Evolutionary conservation across 306 rosid species (phyloP), one percentile per base, ranked within the genome.

Genomic region (Morella rubra): DNA sequence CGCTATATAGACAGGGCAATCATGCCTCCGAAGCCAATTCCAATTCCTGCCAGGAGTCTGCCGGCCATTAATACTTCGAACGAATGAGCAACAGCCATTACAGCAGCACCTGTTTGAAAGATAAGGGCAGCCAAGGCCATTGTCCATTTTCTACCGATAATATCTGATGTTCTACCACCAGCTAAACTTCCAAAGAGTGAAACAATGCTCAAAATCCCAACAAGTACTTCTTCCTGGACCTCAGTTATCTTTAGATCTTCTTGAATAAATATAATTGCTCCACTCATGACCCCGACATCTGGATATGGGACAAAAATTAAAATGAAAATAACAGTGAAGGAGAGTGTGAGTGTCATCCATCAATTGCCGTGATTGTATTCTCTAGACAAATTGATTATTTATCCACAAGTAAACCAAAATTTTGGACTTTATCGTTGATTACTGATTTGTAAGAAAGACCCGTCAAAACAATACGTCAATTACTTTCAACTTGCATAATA

Each of bases 231-330:
- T 61, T 76, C 89, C 69, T 94, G 91, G 44, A 91, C 84, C 87
- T 94, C 94, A 27, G 90, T 76, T 80, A 91, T 91, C 72, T 91
- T 94, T 69, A 91, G 84, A 85, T 91, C 98, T 79, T 94, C 90
- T 53, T 90, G 91, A 53, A 94, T 94, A 85, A 90, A 94, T 85
- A 91, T 83, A 59, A 94, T 90, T 64, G 98, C 97, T n/a, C n/a
- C n/a, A n/a, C n/a, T n/a, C n/a, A 94, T 94, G 20, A 94, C 98
- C 73, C 98, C 98, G 7, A 94, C 98, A 80, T 94, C 98, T 94
- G 90, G 80, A 83, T 22, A 72, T 85, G 42, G 41, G 77, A 61
- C 27, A 24, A 24, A 24, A 24, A 24, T 24, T 24, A 24, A 24
- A 24, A 24, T 24, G 27, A 24, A 24, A 24, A 24, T 24, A n/a